Evolutionary conservation across 129 eudicot genomes (phyloP), one percentile per base, ranked within the genome.

Genomic region (Flaveria trinervia): DNA sequence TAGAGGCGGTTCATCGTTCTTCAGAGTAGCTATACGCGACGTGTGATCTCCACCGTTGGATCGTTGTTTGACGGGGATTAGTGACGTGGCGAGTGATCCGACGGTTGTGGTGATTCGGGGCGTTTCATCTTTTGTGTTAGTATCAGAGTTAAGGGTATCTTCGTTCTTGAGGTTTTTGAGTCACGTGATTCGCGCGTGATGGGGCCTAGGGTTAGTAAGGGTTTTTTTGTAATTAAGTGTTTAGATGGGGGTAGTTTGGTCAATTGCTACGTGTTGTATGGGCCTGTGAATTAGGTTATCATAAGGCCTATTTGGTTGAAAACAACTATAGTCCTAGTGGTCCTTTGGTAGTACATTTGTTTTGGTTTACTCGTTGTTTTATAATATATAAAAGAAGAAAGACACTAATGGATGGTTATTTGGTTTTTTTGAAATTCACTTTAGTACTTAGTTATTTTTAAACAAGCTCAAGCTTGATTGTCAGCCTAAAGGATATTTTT

Each of bases 1-100:
- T 39, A 79, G 85, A 84, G 85, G 78, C 80, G 91, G 84, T 83
- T 72, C 71, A 67, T 80, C 79, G 89, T 85, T 83, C 87, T 74
- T 65, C 87, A 76, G 86, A 75, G 88, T 80, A 81, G 86, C 81
- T 64, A 66, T 50, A 57, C 60, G 59, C 70, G 28, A 61, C 30
- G 49, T 28, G 64, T 72, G 73, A 90, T 90, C 93, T 78, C 22
- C 64, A 51, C 96, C 96, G 96, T 90, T 83, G 74, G 83, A 69
- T 65, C 16, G 0, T 28, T 7, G 22, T 7, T 25, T 20, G 68
- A 71, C 71, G 44, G 2, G 88, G 91, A 90, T 90, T 30, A 72
- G 25, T 86, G 91, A 88, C 93, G 73, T 88, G 93, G 77, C 16
- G 0, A 0, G 0, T 1, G 50, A 88, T 82, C 83, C 28, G 57